Conservation (phyloP, 331 rosid species). For the Rhamnella rubrinervis region DNA sequence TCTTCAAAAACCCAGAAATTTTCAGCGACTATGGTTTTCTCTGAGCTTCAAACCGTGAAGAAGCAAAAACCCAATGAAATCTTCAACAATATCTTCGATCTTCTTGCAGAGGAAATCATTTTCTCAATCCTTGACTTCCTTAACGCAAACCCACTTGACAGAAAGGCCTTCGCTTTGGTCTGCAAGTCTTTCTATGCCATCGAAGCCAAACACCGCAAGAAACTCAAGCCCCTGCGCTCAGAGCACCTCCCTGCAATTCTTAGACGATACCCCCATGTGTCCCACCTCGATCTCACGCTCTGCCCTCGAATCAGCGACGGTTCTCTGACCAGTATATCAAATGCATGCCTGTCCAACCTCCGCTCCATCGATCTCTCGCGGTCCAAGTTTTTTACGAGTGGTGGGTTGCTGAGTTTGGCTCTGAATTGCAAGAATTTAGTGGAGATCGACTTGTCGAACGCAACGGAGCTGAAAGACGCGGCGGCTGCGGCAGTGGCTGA, state of each 20-base stretch:
- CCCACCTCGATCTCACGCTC: slow-evolving; percentile 61
- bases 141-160: slow-evolving; percentile 35
- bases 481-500: slow-evolving; percentile 69
- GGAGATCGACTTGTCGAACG: slow-evolving; percentile 80
- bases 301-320: slow-evolving; percentile 61
- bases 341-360: slow-evolving; percentile 43
- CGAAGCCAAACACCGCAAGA: slow-evolving; percentile 74
- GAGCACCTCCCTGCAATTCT: slow-evolving; percentile 52
- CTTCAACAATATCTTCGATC: slow-evolving; percentile 41
- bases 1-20: slow-evolving; percentile 1
- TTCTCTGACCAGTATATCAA: slow-evolving; percentile 38
- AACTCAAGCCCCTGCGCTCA: slow-evolving; percentile 61
- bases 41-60: slow-evolving; percentile 40
- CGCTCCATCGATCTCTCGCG: slow-evolving; percentile 63
- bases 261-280: slow-evolving; percentile 42
- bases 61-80: slow-evolving; percentile 26
- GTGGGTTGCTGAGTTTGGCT: slow-evolving; percentile 51
- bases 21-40: background rate
- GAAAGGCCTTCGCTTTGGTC: slow-evolving; percentile 62
- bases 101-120: slow-evolving; percentile 70
- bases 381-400: slow-evolving; percentile 59
- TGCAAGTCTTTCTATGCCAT: slow-evolving; percentile 55
- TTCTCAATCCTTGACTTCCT: slow-evolving; percentile 69
- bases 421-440: slow-evolving; percentile 46
- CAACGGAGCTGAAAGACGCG: slow-evolving; percentile 66